Conservation (phyloP, 2,329 filamentous ascomycete genomes). For the Waltergamsia citrina region DNA sequence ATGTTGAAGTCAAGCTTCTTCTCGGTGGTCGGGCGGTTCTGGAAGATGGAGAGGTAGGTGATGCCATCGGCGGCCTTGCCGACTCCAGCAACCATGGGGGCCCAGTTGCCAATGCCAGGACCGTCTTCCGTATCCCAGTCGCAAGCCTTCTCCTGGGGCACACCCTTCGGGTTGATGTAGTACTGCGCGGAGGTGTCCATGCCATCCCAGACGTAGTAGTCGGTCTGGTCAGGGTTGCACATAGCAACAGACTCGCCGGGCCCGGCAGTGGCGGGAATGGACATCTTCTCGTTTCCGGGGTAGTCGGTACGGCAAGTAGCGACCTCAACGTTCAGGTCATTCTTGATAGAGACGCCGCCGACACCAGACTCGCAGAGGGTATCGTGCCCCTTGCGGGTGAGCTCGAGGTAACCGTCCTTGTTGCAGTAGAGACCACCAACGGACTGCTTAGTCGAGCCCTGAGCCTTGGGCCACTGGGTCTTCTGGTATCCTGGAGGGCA, state of each 20-base stretch:
- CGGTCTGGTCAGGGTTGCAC: conserved; percentile 62
- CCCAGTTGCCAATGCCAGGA: conserved; percentile 67
- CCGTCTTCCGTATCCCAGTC: conserved; percentile 52
- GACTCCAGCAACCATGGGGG: conserved; percentile 78
- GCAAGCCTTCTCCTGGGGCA: conserved; percentile 59
- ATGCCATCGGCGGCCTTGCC: conserved; percentile 54
- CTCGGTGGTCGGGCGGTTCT: conserved; percentile 60
- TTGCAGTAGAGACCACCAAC: conserved; percentile 84
- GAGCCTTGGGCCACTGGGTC: conserved; percentile 73
- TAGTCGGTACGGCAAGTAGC: conserved; percentile 93
- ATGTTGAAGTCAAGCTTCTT: conserved; percentile 70
- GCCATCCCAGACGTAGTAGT: conserved; percentile 72
- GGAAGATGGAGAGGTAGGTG: conserved; percentile 78
- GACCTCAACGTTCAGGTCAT: conserved; percentile 58
- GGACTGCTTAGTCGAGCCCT: conserved; percentile 75
- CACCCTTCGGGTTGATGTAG: conserved; percentile 84
- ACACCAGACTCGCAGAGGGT: conserved; percentile 66
- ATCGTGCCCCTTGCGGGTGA: conserved; percentile 50
- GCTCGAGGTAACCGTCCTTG: conserved; percentile 58
- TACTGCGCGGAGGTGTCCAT: conserved; percentile 82
- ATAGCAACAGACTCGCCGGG: conserved; percentile 53
- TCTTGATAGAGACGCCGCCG: conserved; percentile 63
- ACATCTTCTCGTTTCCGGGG: conserved; percentile 84
- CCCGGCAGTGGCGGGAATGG: conserved; percentile 59
- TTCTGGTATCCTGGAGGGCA: conserved; percentile 91